These are phyloP conservation scores for Boletus eberwhitei DNA, from an alignment of 768 basidiomycete genomes.

Conservation along the genomic window DNA sequence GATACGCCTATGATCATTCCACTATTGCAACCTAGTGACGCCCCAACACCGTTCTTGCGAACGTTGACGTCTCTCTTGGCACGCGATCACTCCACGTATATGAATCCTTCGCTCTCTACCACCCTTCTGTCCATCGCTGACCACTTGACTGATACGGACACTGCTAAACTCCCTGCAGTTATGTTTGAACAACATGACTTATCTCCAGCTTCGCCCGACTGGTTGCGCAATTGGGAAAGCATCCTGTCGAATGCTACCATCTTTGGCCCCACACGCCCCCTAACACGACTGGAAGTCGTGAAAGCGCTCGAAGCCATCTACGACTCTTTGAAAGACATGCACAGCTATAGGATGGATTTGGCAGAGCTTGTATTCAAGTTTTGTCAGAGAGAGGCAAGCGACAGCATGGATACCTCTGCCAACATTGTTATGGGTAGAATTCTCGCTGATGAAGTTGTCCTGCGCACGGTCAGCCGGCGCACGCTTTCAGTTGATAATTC, in stretches of 20 bases:
- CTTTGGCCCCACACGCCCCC: constrained; percentile 41
- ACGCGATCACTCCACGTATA: constrained; percentile 54
- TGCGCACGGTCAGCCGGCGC: constrained; percentile 45
- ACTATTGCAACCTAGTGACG: constrained; percentile 49
- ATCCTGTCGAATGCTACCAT: constrained; percentile 51
- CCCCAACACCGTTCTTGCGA: constrained; percentile 58
- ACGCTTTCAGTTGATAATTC: constrained; percentile 9
- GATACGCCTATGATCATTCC: constrained; percentile 48
- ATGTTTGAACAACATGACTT: constrained; percentile 69
- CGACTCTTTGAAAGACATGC: constrained; percentile 67
- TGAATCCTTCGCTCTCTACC: constrained; percentile 59
- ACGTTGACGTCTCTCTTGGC: constrained; percentile 61
- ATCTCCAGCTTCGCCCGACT: constrained; percentile 67
- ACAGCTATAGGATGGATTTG: constrained; percentile 52
- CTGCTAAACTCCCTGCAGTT: constrained; percentile 53
- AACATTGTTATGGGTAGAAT: constrained; percentile 50
- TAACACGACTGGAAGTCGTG: constrained; percentile 57
- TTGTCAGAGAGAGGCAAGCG: constrained; percentile 37
- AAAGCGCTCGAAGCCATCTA: constrained; percentile 56
- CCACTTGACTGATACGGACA: constrained; percentile 68
- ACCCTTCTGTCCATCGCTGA: constrained; percentile 63
- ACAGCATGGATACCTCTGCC: constrained; percentile 24
- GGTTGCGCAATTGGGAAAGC: constrained; percentile 65
- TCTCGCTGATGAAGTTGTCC: constrained; percentile 65
- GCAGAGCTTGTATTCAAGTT: constrained; percentile 56